Conservation (phyloP, 2,329 filamentous ascomycete genomes). For the Plectosphaerella sp. region DNA sequence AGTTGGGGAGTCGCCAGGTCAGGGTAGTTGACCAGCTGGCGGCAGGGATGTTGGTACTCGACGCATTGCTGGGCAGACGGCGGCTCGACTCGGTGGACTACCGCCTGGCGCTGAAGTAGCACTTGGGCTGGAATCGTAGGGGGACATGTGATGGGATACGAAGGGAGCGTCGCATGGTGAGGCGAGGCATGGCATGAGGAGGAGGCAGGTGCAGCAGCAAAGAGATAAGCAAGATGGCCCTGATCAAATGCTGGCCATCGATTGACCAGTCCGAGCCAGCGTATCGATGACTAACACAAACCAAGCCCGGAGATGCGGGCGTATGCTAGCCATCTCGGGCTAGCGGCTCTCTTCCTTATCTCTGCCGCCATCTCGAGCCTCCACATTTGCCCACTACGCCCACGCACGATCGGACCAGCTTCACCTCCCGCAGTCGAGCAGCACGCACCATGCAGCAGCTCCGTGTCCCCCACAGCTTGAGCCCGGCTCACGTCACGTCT, state of each 20-base stretch:
- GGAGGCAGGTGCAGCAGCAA: no score
- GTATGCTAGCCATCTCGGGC: not conserved
- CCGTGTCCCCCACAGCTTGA: not conserved
- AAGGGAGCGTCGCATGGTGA: not conserved
- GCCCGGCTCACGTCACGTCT: not conserved
- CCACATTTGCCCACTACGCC: no score
- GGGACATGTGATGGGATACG: not conserved
- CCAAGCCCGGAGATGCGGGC: not conserved
- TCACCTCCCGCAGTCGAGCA: not conserved
- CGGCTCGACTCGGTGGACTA: constrained; percentile 6
- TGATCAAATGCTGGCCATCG: no score
- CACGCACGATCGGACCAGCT: no score
- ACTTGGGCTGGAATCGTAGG: not conserved
- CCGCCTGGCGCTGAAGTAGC: constrained; percentile 5
- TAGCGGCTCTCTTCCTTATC: not conserved
- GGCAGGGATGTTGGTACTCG: constrained; percentile 8
- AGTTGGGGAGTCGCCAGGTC: constrained; percentile 2
- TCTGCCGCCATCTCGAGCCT: not conserved
- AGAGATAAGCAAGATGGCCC: no score
- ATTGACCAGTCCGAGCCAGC: not conserved
- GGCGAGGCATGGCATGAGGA: not conserved
- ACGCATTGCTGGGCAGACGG: constrained; percentile 3
- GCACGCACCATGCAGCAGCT: no score
- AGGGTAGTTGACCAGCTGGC: constrained; percentile 9
- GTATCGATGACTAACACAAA: not conserved